Evolutionary conservation across 2,329 filamentous ascomycete species (phyloP).

Genomic region (Coccinonectria pachysandricola): DNA sequence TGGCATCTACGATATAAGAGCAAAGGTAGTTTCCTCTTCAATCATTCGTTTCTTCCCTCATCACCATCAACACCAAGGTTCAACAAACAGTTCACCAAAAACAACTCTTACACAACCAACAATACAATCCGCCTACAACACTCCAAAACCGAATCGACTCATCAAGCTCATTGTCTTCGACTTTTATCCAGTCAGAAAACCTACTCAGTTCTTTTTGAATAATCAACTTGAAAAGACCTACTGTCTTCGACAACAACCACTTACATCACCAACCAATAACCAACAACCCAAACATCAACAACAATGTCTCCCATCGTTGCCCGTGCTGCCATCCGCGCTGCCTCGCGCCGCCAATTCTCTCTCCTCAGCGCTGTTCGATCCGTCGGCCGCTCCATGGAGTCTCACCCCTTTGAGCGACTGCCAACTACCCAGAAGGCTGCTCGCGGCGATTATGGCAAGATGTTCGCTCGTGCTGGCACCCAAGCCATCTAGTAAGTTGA

Average conservation of each 20-base stretch:
- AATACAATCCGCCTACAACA: no score
- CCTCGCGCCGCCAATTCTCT: constrained; percentile 25
- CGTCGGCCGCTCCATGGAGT: constrained; percentile 23
- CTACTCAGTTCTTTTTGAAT: constrained; percentile 4
- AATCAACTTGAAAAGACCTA: constrained; percentile 3
- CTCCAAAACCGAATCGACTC: constrained; percentile 12
- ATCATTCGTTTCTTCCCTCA: constrained; percentile 9
- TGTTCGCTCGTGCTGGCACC: constrained; percentile 21
- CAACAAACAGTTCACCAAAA: constrained; percentile 7
- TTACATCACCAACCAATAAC: constrained; percentile 9
- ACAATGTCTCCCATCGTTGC: constrained; percentile 20
- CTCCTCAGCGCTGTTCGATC: constrained; percentile 23
- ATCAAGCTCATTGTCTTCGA: constrained; percentile 7
- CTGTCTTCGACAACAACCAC: constrained; percentile 6
- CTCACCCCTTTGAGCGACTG: constrained; percentile 27
- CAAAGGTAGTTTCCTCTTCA: constrained; percentile 8
- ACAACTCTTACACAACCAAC: no score
- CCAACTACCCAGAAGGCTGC: constrained; percentile 18
- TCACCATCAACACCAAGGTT: constrained; percentile 13
- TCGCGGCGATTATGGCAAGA: constrained; percentile 22
- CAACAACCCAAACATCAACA: constrained; percentile 10
- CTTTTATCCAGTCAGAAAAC: constrained; percentile 4
- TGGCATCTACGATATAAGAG: constrained; percentile 16
- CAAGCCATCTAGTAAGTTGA: constrained; percentile 25
- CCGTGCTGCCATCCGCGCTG: constrained; percentile 20